Conservation (phyloP, 345 rosid genomes). For the Zanthoxylum bungeanum region DNA sequence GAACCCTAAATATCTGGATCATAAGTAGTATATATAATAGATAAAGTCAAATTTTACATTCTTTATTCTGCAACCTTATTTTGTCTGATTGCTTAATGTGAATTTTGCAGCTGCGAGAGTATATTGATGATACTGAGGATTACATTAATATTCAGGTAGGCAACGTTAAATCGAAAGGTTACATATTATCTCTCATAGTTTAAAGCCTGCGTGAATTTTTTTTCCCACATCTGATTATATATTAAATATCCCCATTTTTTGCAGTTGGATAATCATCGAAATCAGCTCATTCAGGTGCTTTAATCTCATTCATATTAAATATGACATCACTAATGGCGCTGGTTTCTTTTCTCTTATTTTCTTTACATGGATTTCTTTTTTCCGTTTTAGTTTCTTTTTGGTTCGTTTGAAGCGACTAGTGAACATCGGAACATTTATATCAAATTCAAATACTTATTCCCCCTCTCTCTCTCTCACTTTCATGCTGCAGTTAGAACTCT, state of each 20-base stretch:
- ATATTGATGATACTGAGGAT: conserved; percentile 97
- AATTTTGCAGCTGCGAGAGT: conserved; percentile 82
- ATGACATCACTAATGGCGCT: background rate
- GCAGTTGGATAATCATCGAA: conserved; percentile 98
- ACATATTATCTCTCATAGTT: background rate
- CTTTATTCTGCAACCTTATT: background rate
- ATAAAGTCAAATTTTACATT: background rate
- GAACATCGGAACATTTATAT: background rate
- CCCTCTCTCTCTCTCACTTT: conserved; percentile 10
- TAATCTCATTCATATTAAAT: background rate
- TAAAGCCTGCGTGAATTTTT: background rate
- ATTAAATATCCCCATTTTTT: conserved; percentile 14
- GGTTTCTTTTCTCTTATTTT: background rate
- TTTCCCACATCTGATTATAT: background rate
- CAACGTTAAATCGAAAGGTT: background rate
- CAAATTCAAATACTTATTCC: background rate
- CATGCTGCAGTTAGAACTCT: conserved; percentile 67
- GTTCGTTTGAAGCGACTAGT: background rate
- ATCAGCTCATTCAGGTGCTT: conserved; percentile 92
- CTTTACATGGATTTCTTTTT: background rate
- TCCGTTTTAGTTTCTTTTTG: background rate
- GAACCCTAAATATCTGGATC: background rate
- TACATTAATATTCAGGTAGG: conserved; percentile 93
- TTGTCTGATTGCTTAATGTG: conserved; percentile 13
- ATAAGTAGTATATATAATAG: background rate